Evolutionary conservation across 306 rosid species (phyloP), one percentile per base, ranked within the genome.

Genomic region (Macrotyloma uniflorum): DNA sequence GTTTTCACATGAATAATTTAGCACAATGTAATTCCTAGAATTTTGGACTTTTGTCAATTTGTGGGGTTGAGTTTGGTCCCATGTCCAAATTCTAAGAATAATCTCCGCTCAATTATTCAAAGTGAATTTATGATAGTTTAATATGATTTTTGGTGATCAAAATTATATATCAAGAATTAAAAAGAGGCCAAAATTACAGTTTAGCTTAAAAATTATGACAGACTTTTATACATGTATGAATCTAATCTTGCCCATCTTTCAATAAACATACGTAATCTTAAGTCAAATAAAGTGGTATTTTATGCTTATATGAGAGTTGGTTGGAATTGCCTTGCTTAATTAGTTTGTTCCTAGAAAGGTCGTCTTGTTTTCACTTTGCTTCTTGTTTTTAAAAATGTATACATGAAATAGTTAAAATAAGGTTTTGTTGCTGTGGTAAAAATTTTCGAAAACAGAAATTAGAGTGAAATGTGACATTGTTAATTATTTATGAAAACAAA

Each of bases 271-370:
- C 46, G 14, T 45, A 76, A 46, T 14, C 38, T 73, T 57, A 13
- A 7, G 30, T 16, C 47, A 43, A 59, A 74, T 45, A 59, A 3
- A 62, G 45, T 6, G 6, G 72, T 43, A 47, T 22, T 15, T 76
- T 23, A n/a, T 64, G 40, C 80, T 38, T 38, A 76, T 49, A 15
- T 2, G 8, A 42, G 45, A 15, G 69, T 61, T 74, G 67, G 54
- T 36, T 72, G 67, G 53, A 38, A 18, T 23, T 19, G 19, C 11
- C 28, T 58, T 58, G 30, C 43, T 59, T 43, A 28, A 26, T 43
- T 43, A 5, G 9, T 43, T 58, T 57, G 66, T 20, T 33, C 42
- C 30, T n/a, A n/a, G 6, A 58, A 13, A 55, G 5, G 1, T 28
- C 10, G 5, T 9, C 11, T 59, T 26, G 5, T 14, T 57, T 57